These are phyloP conservation scores for Talaromyces albobiverticillius DNA, from an alignment of 2,329 filamentous ascomycete species.

Conservation along the genomic window DNA sequence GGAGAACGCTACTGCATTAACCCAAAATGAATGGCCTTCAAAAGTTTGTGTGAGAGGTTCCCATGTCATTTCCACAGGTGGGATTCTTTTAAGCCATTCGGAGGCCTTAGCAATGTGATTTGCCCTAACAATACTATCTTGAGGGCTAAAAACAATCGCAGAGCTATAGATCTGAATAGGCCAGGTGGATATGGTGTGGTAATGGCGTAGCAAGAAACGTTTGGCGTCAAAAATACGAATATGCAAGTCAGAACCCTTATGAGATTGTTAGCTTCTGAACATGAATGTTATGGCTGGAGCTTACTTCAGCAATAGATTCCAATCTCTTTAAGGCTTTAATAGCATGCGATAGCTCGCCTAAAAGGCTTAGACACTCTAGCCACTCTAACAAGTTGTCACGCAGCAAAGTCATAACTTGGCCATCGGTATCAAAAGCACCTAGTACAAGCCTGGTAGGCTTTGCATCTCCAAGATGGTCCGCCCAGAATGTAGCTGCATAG, in stretches of 20 bases:
- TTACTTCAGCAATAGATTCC: not conserved
- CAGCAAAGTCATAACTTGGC: slow-evolving; percentile 20
- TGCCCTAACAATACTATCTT: not conserved
- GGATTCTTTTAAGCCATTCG: not conserved
- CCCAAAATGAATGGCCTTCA: not conserved
- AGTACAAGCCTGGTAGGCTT: not conserved
- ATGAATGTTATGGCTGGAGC: not conserved
- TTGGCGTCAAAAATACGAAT: not conserved
- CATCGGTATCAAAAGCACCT: slow-evolving; percentile 5
- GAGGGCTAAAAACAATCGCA: not conserved
- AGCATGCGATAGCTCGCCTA: slow-evolving; percentile 19
- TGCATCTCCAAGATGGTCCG: slow-evolving; percentile 19
- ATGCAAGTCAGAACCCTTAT: not conserved
- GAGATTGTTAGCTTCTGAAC: slow-evolving; percentile 8
- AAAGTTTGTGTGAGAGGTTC: not conserved
- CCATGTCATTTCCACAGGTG: not conserved
- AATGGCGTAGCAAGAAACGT: not conserved
- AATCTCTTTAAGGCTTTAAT: slow-evolving; percentile 18
- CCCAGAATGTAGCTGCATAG: slow-evolving; percentile 27
- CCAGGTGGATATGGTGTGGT: not conserved
- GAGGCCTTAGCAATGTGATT: not conserved
- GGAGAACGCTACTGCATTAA: slow-evolving; percentile 7
- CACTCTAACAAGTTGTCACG: slow-evolving; percentile 24
- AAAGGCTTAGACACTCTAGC: slow-evolving; percentile 28
- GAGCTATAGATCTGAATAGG: not conserved